These are phyloP conservation scores for Eucalyptus urophylla DNA, from an alignment of 345 rosid genomes.

Conservation along the genomic window DNA sequence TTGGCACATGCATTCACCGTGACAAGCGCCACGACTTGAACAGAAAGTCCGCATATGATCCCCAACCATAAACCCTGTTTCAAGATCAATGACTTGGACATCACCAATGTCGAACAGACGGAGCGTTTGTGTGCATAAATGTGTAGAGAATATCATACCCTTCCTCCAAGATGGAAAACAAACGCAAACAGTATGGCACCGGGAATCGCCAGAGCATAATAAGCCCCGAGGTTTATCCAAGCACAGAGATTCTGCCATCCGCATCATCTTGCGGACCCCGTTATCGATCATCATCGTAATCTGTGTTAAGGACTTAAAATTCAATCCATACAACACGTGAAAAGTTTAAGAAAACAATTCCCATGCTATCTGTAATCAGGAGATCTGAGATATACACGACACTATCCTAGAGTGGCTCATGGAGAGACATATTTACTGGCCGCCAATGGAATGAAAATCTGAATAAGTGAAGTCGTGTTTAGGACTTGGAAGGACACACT, in stretches of 20 bases:
- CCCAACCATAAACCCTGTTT: conserved; percentile 45
- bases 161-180: conserved; percentile 24
- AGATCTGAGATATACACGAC: not conserved
- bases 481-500: conserved; percentile 34
- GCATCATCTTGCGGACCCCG: conserved; percentile 17
- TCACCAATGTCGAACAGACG: too few species aligned
- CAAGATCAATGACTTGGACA: not conserved
- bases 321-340: not conserved
- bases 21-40: conserved; percentile 26
- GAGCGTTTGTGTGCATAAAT: not conserved
- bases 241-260: conserved; percentile 40
- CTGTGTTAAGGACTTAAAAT: not conserved
- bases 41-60: conserved; percentile 25
- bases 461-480: not conserved
- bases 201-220: conserved; percentile 35
- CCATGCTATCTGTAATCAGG: not conserved
- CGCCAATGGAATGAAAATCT: not conserved
- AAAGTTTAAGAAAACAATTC: not conserved
- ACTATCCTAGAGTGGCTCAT: not conserved
- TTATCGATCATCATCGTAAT: not conserved
- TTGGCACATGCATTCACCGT: conserved; percentile 12
- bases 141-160: not conserved
- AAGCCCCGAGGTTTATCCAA: conserved; percentile 34
- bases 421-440: not conserved
- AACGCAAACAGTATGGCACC: conserved; percentile 27